These are phyloP conservation scores for Mycena chlorophos DNA, from an alignment of 768 basidiomycete species.

Conservation along the genomic window DNA sequence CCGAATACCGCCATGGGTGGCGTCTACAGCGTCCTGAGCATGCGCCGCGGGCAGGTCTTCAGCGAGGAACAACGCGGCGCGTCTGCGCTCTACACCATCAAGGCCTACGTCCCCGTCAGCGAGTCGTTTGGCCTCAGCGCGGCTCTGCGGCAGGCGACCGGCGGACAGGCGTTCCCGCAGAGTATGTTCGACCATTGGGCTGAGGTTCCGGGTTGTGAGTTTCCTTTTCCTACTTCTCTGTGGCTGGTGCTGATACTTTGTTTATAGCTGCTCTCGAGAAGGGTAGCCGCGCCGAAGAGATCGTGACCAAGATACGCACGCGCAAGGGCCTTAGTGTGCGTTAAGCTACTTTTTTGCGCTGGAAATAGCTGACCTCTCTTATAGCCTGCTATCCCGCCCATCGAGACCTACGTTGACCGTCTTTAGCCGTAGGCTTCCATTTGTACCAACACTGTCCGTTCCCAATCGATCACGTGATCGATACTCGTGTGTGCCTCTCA, in stretches of 20 bases:
- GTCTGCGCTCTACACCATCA: slow-evolving; percentile 99
- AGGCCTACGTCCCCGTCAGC: slow-evolving; percentile 89
- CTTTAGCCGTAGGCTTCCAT: no score
- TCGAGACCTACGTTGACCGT: neutral
- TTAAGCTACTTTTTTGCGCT: neutral
- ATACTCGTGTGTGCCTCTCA: no score
- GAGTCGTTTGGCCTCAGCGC: slow-evolving; percentile 98
- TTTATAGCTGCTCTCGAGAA: slow-evolving; percentile 74
- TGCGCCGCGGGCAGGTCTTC: slow-evolving; percentile 97
- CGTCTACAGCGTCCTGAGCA: slow-evolving; percentile 91
- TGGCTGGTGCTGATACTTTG: slow-evolving; percentile 1
- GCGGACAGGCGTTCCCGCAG: slow-evolving; percentile 98
- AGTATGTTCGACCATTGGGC: slow-evolving; percentile 93
- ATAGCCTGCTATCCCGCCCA: neutral
- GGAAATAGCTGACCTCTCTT: neutral
- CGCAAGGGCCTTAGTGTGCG: slow-evolving; percentile 93
- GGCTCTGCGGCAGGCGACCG: slow-evolving; percentile 86
- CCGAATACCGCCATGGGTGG: slow-evolving; percentile 96
- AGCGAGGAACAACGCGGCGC: slow-evolving; percentile 94
- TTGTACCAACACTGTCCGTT: no score
- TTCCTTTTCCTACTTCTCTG: neutral
- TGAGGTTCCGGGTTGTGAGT: slow-evolving; percentile 73
- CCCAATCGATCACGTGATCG: no score
- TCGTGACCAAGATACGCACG: slow-evolving; percentile 77
- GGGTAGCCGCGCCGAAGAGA: slow-evolving; percentile 84